These are phyloP conservation scores for Backusella tarrabulga DNA, from an alignment of 192 early-diverging fungal species.

Conservation along the genomic window DNA sequence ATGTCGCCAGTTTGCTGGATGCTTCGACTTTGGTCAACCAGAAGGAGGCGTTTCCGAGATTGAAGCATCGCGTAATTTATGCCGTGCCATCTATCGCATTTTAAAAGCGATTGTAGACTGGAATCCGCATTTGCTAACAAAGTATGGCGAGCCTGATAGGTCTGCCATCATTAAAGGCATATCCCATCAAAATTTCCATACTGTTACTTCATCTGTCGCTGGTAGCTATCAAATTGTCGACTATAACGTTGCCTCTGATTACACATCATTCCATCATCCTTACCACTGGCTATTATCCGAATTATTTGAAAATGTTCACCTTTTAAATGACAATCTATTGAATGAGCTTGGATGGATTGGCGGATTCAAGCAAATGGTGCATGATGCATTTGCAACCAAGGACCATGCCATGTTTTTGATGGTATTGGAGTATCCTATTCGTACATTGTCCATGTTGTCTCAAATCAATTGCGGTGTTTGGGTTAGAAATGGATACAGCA, in stretches of 20 bases:
- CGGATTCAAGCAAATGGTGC: constrained; percentile 54
- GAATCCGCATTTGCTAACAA: constrained; percentile 9
- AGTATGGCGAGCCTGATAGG: not conserved
- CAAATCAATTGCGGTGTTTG: constrained; percentile 93
- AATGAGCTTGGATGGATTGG: constrained; percentile 56
- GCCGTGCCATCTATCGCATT: constrained; percentile 23
- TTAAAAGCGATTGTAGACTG: constrained; percentile 16
- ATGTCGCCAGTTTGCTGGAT: constrained; percentile 72
- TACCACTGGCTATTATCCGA: constrained; percentile 91
- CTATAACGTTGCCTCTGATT: constrained; percentile 54
- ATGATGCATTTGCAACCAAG: constrained; percentile 47
- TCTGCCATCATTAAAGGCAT: constrained; percentile 6
- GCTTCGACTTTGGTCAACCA: constrained; percentile 32
- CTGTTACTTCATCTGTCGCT: constrained; percentile 36
- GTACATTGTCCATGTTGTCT: constrained; percentile 76
- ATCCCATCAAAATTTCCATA: constrained; percentile 38
- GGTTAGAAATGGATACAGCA: constrained; percentile 91
- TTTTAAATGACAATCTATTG: constrained; percentile 53
- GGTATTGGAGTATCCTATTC: constrained; percentile 83
- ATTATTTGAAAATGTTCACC: constrained; percentile 65
- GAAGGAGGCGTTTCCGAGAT: not conserved
- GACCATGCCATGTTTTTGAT: constrained; percentile 41
- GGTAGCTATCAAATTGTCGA: constrained; percentile 50
- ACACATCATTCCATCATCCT: constrained; percentile 87
- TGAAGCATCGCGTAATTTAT: constrained; percentile 18